Conservation (phyloP, 2,329 filamentous ascomycete genomes). For the Aspergillus sergii region DNA sequence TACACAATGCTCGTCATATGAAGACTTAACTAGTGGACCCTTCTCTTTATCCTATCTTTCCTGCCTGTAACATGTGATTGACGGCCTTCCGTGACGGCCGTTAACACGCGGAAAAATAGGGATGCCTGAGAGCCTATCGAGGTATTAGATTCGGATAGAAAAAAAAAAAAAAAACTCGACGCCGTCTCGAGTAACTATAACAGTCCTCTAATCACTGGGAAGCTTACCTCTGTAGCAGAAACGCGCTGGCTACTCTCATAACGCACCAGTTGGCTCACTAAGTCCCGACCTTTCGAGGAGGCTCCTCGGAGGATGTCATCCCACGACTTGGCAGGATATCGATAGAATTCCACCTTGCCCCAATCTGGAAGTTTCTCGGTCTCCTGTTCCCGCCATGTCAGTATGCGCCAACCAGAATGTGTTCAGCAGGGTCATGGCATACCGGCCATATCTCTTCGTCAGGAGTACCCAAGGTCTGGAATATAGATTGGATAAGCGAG, state of each 20-base stretch:
- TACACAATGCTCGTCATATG: conserved; percentile 3
- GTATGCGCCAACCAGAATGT: background rate
- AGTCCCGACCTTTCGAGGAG: conserved; percentile 60
- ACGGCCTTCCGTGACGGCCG: background rate
- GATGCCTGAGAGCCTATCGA: conserved; percentile 40
- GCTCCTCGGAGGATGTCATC: conserved; percentile 66
- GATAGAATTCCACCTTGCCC: conserved; percentile 78
- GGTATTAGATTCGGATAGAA: background rate
- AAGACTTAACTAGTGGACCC: background rate
- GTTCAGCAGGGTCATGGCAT: conserved; percentile 29
- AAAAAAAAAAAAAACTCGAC: background rate
- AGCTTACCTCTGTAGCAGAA: conserved; percentile 64
- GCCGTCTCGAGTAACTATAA: background rate
- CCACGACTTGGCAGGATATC: conserved; percentile 72
- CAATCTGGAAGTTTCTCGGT: conserved; percentile 72
- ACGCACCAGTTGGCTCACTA: conserved; percentile 69
- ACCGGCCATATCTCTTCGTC: conserved; percentile 80
- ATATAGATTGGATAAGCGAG: conserved; percentile 87
- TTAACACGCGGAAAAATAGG: conserved; percentile 33
- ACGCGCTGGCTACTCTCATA: conserved; percentile 72
- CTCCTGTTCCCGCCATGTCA: conserved; percentile 29
- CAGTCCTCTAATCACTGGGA: background rate
- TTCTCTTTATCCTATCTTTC: background rate
- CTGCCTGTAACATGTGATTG: background rate
- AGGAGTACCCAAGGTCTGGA: conserved; percentile 87